Evolutionary conservation across 1,284 basidiomycete species (phyloP).

Genomic region (Microbotryum saponariae): DNA sequence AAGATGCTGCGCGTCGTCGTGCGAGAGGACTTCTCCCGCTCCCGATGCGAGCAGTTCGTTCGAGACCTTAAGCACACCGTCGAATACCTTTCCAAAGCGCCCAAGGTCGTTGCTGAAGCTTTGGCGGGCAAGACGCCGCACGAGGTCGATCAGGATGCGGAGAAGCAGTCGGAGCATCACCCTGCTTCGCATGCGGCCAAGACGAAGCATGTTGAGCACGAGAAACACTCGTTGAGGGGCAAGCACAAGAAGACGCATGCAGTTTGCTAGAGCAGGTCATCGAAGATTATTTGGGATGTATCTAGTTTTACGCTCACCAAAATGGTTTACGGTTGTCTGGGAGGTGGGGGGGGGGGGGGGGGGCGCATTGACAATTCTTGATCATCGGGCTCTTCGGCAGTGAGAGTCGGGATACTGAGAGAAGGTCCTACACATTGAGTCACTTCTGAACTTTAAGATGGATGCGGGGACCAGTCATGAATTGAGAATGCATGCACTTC

Average conservation of each 20-base stretch:
- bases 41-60: slow-evolving; percentile 35
- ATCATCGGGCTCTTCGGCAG: too few relatives aligned
- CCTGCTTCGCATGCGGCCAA: slow-evolving; percentile 1
- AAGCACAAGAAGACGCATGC: slow-evolving; percentile 39
- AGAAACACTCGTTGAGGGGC: slow-evolving; percentile 36
- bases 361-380: too few relatives aligned
- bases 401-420: too few relatives aligned
- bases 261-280: slow-evolving; percentile 16
- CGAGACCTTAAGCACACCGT: slow-evolving; percentile 32
- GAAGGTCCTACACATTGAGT: too few relatives aligned
- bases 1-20: slow-evolving; percentile 40
- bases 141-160: slow-evolving; percentile 14
- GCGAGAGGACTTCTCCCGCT: slow-evolving; percentile 36
- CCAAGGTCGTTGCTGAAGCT: slow-evolving; percentile 24
- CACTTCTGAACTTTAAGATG: too few relatives aligned
- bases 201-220: slow-evolving; percentile 24
- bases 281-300: too few relatives aligned
- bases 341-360: too few relatives aligned
- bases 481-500: too few relatives aligned
- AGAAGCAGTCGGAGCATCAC: slow-evolving; percentile 9
- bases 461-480: too few relatives aligned
- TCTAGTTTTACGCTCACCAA: too few relatives aligned
- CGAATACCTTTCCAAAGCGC: slow-evolving; percentile 24
- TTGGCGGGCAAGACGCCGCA: slow-evolving; percentile 20
- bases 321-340: too few relatives aligned